Base-by-base conservation (phyloP, 164 flowering plant species). In the Aristolochia fimbriata region DNA sequence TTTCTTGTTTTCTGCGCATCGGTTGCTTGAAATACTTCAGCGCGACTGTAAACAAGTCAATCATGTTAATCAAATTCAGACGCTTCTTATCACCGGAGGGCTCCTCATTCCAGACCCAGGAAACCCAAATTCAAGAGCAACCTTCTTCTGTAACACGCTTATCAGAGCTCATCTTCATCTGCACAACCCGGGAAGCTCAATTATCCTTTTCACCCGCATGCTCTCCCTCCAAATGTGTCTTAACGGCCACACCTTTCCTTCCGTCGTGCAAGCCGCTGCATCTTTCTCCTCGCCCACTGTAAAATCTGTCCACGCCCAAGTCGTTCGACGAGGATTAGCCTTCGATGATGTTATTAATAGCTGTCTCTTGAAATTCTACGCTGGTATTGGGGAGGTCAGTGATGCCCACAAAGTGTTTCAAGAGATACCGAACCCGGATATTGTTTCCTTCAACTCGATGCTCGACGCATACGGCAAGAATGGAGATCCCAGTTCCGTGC, bases 161-260 rank as follows among this genome's bases (percentile, higher is more conserved):
- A 81, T 83, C 50, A 76, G 87, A 68, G 74, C 84, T n/a, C 69
- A 83, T 55, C 73, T 76, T 58, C 67, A 52, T 49, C 41, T 69
- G 23, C 56, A 58, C 11, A 63, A 71, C 17, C 70, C 78, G 23
- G 66, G 61, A 25, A 66, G 60, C 15, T 13, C 80, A 55, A 55
- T 87, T 19, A 27, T 71, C 11, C 76, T 89, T 61, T 87, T 76
- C 78, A 80, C 74, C 48, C 76, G 68, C 56, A 85, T 89, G 94
- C 84, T 83, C 62, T 56, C 61, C 27, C 74, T 79, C 59, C 65
- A 60, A 55, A 72, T 76, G 14, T 71, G 66, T 9, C 94, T 88
- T n/a, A 86, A 83, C 66, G 57, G 46, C 63, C 77, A 73, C 68
- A 89, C 91, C 59, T 87, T 84, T 75, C 86, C 96, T 65, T 74